A percentile compares a stretch with the other conserved stretches of the same genome.
Conservation (phyloP, 2,329 filamentous ascomycete genomes). For the Coniochaeta sp. region DNA sequence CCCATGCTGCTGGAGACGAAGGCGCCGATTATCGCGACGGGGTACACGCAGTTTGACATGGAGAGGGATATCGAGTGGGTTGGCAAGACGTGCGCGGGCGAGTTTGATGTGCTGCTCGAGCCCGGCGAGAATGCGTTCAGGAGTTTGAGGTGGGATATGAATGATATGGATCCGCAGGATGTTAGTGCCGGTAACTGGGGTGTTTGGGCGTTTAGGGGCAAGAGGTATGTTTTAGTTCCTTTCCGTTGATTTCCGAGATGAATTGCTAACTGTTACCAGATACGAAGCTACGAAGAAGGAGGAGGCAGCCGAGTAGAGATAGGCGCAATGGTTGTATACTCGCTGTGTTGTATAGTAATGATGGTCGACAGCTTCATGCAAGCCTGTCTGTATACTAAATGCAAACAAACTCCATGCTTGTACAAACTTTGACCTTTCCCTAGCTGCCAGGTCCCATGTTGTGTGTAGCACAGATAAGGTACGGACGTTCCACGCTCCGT, state of each 20-base stretch:
- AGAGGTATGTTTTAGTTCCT: constrained; percentile 58
- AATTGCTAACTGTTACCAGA: not conserved
- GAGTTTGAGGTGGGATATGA: constrained; percentile 93
- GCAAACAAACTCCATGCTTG: no score
- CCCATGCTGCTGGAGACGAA: constrained; percentile 92
- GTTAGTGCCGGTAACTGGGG: constrained; percentile 96
- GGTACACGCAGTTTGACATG: constrained; percentile 95
- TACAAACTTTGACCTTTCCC: no score
- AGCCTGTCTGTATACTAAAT: not conserved
- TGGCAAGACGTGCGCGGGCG: constrained; percentile 73
- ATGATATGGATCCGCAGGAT: constrained; percentile 91
- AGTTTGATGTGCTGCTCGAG: constrained; percentile 86
- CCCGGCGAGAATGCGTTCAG: constrained; percentile 92
- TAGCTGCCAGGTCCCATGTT: no score
- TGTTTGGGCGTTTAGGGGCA: constrained; percentile 93
- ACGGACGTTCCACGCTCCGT: no score
- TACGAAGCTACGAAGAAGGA: not conserved
- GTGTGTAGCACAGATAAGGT: no score
- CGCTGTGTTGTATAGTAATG: not conserved
- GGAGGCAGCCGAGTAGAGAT: not conserved
- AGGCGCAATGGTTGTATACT: not conserved
- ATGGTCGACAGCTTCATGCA: not conserved
- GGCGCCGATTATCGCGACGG: constrained; percentile 86
- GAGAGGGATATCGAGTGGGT: constrained; percentile 89
- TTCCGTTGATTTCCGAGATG: not conserved